phyloP scores from a whole-genome alignment of 2,329 filamentous ascomycete genomes.

The Penicillium sp. region DNA sequence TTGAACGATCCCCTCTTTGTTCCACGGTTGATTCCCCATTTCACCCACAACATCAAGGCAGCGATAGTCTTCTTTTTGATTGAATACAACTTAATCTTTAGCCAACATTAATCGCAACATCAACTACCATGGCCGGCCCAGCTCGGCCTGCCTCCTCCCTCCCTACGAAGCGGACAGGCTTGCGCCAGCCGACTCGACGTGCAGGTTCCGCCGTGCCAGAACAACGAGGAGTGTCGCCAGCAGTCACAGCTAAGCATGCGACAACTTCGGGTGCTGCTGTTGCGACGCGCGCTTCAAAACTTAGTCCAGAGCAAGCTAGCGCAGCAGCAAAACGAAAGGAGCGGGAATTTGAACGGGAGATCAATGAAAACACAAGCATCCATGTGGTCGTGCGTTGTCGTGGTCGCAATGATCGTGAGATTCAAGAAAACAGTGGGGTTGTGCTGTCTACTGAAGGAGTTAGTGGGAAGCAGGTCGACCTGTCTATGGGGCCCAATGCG shows the following conservation, averaged over 20 bases:
- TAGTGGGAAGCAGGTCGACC: conserved; percentile 77
- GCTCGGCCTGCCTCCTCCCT: conserved; percentile 51
- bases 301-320: conserved; percentile 50
- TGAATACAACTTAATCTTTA: background rate
- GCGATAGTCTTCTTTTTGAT: background rate
- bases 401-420: conserved; percentile 87
- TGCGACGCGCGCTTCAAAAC: conserved; percentile 38
- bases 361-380: conserved; percentile 87
- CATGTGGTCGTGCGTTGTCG: conserved; percentile 95
- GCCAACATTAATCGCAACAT: background rate
- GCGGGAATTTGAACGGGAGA: conserved; percentile 73
- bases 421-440: conserved; percentile 91
- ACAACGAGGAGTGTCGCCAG: conserved; percentile 66
- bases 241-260: conserved; percentile 58
- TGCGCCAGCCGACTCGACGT: conserved; percentile 54
- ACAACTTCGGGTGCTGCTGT: conserved; percentile 40
- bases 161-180: conserved; percentile 52
- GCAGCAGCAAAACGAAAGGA: conserved; percentile 79
- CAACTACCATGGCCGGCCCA: conserved; percentile 53
- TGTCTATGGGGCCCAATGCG: conserved; percentile 90
- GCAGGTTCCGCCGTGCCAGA: conserved; percentile 56
- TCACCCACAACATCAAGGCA: background rate
- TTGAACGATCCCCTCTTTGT: background rate
- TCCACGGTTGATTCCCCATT: background rate
- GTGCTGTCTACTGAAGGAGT: conserved; percentile 87